Evolutionary conservation across 345 rosid species (phyloP), one percentile per base, ranked within the genome.

Genomic region (Gossypium stocksii): DNA sequence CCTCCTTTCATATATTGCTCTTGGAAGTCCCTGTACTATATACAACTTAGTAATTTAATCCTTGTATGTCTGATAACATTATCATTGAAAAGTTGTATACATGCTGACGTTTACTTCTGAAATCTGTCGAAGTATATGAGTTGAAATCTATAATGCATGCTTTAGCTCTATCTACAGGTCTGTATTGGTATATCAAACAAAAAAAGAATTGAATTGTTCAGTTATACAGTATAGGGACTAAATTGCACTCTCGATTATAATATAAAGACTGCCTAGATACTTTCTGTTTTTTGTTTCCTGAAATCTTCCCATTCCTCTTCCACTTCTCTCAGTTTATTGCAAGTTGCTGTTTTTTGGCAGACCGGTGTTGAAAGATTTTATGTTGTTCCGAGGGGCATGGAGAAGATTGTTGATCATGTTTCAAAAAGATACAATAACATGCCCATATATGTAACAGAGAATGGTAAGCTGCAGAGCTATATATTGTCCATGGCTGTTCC

Each of bases 311-410:
- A 0, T 43, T 4, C 15, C 19, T 6, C 19, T 23, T 46, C 19
- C n/a, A 12, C 38, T 45, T 46, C 12, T 46, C 12, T 66, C 53
- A 20, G 54, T 66, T 46, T 46, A 66, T 20, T 22, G 11, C 52
- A 66, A 66, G 12, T 44, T 25, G n/a, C 7, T 68, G 44, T 49
- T 51, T 23, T 49, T 12, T 29, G 62, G 66, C 74, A 82, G 86
- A 76, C 80, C 23, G 87, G 82, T 17, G 77, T 64, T 67, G 44
- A 66, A 27, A 76, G 73, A 13, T 79, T 82, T 70, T 82, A 71
- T 73, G 81, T 84, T 17, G 87, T 86, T 56, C 87, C 87, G 22
- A 43, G 79, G 48, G 90, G 87, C 57, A 61, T 86, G 82, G 86
- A 84, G 82, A 79, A 86, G 77, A 52, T 79, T 53, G 45, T 84